Base-by-base conservation (phyloP, 2,329 filamentous ascomycete genomes). In the Achaetomium macrosporum region DNA sequence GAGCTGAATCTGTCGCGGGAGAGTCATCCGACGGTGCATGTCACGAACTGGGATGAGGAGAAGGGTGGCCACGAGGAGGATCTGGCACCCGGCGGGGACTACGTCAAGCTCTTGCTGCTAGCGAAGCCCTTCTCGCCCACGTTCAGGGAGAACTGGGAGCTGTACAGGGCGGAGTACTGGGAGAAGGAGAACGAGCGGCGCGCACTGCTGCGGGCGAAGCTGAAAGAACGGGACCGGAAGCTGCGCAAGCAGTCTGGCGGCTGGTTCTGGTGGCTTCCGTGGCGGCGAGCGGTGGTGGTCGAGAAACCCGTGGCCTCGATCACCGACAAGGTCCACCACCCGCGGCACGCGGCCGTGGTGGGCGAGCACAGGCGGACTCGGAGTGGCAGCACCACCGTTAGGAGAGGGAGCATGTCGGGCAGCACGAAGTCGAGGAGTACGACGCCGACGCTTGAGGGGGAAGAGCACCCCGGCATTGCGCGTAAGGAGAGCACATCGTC, bases 111-210 rank as follows among this genome's bases (percentile, higher is more conserved):
- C 1, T 75, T 97, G 16, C 76, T 99, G 8, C 79, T 96, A 11
- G 90, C 93, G 1, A 99, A 99, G 67, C 90, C 91, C 0, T 99
- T 99, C 65, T 95, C 89, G 6, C 86, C 93, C 0, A 90, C 89
- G 43, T 99, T 99, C 65, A 81, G 93, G 17, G 91, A 97, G 68
- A 95, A 96, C 59, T 99, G 93, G 93, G 93, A 99, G 65, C 77
- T 92, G 15, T 99, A 95, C 70, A 81, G 93, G 49, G 84, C 86
- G 33, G 91, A 96, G 56, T 99, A 96, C 71, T 99, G 93, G 93
- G 92, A 96, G 63, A 85, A 85, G 56, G 93, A 99, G 69, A 99
- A 99, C 65, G 90, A 95, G 68, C 84, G 92, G 2, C 83, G 93
- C 12, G 81, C 85, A 2, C 73, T 87, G 53, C 74, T 96, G 20